Evolutionary conservation across 768 basidiomycete genomes (phyloP), one percentile per base, ranked within the genome.

Genomic region (Gymnopilus dilepis): DNA sequence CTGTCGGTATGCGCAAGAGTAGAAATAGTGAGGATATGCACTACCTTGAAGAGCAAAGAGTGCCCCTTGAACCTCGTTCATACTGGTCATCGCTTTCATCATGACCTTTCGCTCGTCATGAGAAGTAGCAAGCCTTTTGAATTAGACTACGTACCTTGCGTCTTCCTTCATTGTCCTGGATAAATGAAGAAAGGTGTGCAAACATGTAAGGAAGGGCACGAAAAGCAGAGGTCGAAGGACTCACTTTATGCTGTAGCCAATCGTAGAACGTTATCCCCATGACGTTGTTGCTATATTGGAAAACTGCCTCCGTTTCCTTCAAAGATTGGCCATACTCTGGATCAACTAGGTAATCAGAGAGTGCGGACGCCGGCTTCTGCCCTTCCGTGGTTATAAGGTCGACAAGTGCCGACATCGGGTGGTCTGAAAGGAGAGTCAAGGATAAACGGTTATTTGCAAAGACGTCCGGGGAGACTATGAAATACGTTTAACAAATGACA

Each of bases 381-480:
- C 50, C 59, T 11, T 65, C 64, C 30, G 28, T 26, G 34, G 64
- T 61, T 17, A 60, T 43, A 6, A 60, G 43, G 37, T 65, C 60
- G 22, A 65, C 69, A 65, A 17, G 75, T 51, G 45, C 62, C 59
- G 24, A 67, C 58, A 78, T 58, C 1, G 73, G 67, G 40, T 74
- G 70, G 1, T 67, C 66, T 4, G 77, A 76, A 1, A 74, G 47
- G 3, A 80, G 68, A 37, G 69, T 60, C 21, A 76, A 57, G 41
- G 75, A 77, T 1, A 82, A 68, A 1, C 78, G 73, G 62, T 79
- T 82, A 58, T 82, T 80, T 8, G 77, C 74, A 47, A 77, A 82
- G 2, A 76, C 74, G 52, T 78, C 72, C 9, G 67, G 65, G 30
- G 66, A 59, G 5, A 79, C 78, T 79, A 37, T 4, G n/a, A n/a